Evolutionary conservation across 2,329 filamentous ascomycete species (phyloP), one percentile per base, ranked within the genome.

Genomic region (Sclerotinia minor): DNA sequence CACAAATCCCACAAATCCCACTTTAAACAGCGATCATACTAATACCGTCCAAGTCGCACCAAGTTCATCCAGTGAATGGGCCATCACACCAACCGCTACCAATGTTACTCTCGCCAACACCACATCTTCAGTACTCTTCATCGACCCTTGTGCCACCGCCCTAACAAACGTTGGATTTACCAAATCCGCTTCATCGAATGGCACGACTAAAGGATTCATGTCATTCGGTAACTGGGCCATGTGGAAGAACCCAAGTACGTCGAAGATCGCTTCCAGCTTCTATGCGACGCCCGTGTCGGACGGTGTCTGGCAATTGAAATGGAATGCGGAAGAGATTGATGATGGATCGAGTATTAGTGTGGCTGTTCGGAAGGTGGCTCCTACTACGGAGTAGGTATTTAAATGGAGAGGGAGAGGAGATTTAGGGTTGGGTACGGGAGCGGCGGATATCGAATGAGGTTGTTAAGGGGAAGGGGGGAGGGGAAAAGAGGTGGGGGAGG

Each of bases 241-340:
- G 64, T 66, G 64, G 64, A 41, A 59, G 38, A 15, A 29, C 11
- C 32, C 32, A 2, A 17, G 19, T 4, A 59, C 38, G 6, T 19
- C 19, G 53, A 35, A 49, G 11, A 47, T 66, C 3, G 21, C 19
- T 21, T 66, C 64, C 15, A 47, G 26, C 26, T 66, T 66, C 44
- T 66, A 59, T 44, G 64, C 64, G 3, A 66, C 38, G 5, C 64
- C 64, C 5, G 44, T 60, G 32, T 49, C 26, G 5, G 53, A 47
- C 15, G 41, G 41, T 2, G n/a, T 66, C 19, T 66, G 44, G 38
- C 44, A 57, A 9, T 60, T 66, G 53, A 59, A 15, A 24, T 66
- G 64, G 64, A 66, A 66, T 38, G 44, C 29, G 29, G n/a, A 59
- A n/a, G 52, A 59, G 41, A 21, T 59, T 49, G 44, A 66, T 13